Evolutionary conservation across 495 filamentous ascomycete species (phyloP).

Genomic region (Cryomyces minteri): DNA sequence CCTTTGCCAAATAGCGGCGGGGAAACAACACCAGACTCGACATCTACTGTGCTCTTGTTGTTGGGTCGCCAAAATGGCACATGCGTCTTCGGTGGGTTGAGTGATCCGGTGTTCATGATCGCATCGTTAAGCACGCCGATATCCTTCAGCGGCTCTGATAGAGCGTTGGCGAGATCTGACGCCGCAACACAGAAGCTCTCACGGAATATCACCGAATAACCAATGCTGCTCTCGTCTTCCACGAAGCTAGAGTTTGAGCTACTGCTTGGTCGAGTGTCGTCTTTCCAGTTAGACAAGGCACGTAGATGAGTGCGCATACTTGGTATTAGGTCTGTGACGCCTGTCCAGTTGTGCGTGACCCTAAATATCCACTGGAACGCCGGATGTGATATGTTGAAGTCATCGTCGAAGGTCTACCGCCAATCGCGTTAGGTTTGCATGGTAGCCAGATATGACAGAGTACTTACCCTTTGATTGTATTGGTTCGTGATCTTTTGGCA

Average conservation of each 20-base stretch:
- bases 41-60: constrained; percentile 1
- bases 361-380: constrained; percentile 80
- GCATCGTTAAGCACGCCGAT: constrained; percentile 65
- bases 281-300: constrained; percentile 3
- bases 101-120: constrained; percentile 40
- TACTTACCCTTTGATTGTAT: constrained; percentile 46
- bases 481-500: constrained; percentile 61
- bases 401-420: constrained; percentile 47
- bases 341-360: constrained; percentile 56
- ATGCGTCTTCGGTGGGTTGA: background rate
- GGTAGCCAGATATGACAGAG: background rate
- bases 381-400: constrained; percentile 57
- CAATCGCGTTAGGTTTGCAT: background rate
- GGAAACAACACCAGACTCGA: background rate
- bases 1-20: constrained; percentile 36
- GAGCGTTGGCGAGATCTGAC: constrained; percentile 43
- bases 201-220: constrained; percentile 66
- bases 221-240: constrained; percentile 16
- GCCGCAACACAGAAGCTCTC: constrained; percentile 75
- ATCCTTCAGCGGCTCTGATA: constrained; percentile 40
- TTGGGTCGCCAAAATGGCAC: background rate
- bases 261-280: constrained; percentile 6
- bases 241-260: constrained; percentile 2
- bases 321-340: constrained; percentile 45
- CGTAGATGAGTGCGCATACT: constrained; percentile 42